Conservation (phyloP, 129 eudicot species). For the Tagetes patula region DNA sequence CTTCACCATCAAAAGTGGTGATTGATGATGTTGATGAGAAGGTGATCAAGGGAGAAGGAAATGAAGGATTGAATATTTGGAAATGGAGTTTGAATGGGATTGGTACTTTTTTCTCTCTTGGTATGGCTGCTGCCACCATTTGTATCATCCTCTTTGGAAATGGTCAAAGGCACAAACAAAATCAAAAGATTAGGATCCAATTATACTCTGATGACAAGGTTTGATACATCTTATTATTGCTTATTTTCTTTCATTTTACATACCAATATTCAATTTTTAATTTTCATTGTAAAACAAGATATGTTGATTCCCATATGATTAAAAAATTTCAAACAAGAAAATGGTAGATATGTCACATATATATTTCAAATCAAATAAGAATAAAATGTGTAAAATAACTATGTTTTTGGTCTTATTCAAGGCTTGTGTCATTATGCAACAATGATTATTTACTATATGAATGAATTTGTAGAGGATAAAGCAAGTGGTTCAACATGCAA, state of each 20-base stretch:
- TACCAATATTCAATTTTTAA: not conserved
- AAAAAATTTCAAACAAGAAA: not conserved
- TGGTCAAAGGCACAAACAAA: slow-evolving; percentile 45
- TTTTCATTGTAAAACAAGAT: not conserved
- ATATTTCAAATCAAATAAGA: not conserved
- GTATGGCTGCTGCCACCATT: slow-evolving; percentile 78
- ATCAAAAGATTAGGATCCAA: slow-evolving; percentile 61
- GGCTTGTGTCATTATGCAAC: not conserved
- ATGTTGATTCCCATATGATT: slow-evolving; percentile 16
- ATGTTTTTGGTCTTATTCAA: slow-evolving; percentile 1
- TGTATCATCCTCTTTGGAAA: slow-evolving; percentile 56
- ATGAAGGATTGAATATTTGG: slow-evolving; percentile 48
- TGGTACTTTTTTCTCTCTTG: slow-evolving; percentile 80
- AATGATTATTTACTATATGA: not conserved
- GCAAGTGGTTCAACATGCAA: slow-evolving; percentile 65
- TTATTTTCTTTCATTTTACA: not conserved
- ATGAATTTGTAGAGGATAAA: slow-evolving; percentile 60
- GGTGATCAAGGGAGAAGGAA: slow-evolving; percentile 30
- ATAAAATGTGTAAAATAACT: not conserved
- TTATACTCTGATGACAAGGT: slow-evolving; percentile 81
- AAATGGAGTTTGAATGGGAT: slow-evolving; percentile 65
- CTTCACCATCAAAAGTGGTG: slow-evolving; percentile 35
- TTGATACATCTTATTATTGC: slow-evolving; percentile 7
- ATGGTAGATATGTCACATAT: not conserved
- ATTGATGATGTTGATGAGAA: slow-evolving; percentile 29